Evolutionary conservation across 2,329 filamentous ascomycete genomes (phyloP), one percentile per base, ranked within the genome.

Genomic region (Fusarium neocosmosporiellum): DNA sequence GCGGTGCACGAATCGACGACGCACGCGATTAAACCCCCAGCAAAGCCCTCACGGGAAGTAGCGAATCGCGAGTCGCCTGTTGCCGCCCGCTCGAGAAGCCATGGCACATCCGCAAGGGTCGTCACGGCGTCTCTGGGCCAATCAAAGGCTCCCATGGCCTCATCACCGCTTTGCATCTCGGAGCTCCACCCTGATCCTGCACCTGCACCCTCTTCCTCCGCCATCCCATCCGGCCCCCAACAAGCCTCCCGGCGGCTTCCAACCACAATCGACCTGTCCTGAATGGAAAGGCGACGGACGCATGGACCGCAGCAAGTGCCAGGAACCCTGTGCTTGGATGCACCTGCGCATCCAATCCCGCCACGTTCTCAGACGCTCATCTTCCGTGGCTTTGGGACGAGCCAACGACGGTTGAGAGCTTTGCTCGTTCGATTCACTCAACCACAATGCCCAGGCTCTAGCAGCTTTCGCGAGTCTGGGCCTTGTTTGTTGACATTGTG

Each of bases 1-100:
- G 62, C 39, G 41, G 66, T 63, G 63, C 57, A 68, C 67, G 71
- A 73, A 72, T 73, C 43, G 43, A 72, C 54, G 57, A 65, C 57
- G 58, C 61, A 73, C 43, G 68, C 59, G 59, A 63, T 74, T 72
- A 65, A 60, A 55, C 13, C 66, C 60, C 50, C 11, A 37, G 59
- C 48, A 64, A 61, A 46, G 54, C 50, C 50, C 61, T 63, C 68
- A 60, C 53, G 9, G 10, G 33, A 7, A 41, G 50, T n/a, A 61
- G 43, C 76, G 66, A 78, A 78, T 78, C 65, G 75, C 18, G 58
- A 14, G 24, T 57, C 24, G 24, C 20, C 64, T 78, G 59, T 78
- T 78, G 53, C 76, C 76, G 76, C 76, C 76, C 73, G 71, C 31
- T 65, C 27, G 46, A 61, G 39, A 69, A 65, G 65, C 61, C 54